Base-by-base conservation (phyloP, 2,329 filamentous ascomycete species). In the Cordyceps pruinosa region DNA sequence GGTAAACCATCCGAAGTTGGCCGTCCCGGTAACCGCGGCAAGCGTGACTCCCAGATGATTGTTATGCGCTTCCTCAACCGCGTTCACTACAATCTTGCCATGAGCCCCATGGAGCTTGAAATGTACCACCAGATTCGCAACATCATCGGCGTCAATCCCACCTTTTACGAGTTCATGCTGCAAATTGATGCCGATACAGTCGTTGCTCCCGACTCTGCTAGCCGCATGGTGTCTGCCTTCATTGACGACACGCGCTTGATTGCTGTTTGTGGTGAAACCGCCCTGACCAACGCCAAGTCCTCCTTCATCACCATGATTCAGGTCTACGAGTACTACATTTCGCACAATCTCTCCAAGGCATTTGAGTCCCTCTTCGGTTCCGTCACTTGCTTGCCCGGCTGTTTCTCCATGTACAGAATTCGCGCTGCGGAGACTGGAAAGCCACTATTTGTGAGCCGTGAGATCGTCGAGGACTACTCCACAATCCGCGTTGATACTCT, bases 311-410 rank as follows among this genome's bases (percentile, higher is more conserved):
- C 94, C 52, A 97, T 97, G 93, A 99, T 99, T 70, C 94, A 99
- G 74, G 93, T 99, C 34, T 99, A 97, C 79, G 93, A 99, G 74
- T 99, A 99, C 80, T 99, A 92, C 77, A 99, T 99, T 67, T 97
- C 93, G 52, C 93, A 99, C 79, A 96, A 97, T 71, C 75, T 99
- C 64, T 87, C 89, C 65, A 97, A 99, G 76, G 94, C 93, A 13
- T 99, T 99, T 71, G 93, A 97, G 74, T 94, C 89, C 75, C 80
- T 99, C 66, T 99, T 99, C 69, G 94, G 93, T 58, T 96, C 90
- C 64, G 93, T 99, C 65, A 99, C 94, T 51, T 99, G 94, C 81
- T 79, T 99, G 69, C 94, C 94, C 25, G 94, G 94, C 78, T 99
- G 94, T 83, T 99, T 97, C 82, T 91, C 88, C 66, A 99, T 99